Conservation (phyloP, 257 asterid genomes). For the Sherardia arvensis region DNA sequence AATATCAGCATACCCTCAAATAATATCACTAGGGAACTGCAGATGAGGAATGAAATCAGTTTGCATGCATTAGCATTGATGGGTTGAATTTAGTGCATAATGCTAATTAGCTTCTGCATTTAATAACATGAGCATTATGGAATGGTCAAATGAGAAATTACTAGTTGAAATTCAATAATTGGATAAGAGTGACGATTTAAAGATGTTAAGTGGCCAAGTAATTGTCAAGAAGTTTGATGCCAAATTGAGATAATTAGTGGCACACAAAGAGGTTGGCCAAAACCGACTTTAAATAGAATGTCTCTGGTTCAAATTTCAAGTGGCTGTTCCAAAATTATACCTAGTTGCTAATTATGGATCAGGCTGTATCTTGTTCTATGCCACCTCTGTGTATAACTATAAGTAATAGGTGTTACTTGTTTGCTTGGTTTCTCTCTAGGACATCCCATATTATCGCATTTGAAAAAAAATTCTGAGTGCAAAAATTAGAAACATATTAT, state of each 20-base stretch:
- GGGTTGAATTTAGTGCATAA: background rate
- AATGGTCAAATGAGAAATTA: background rate
- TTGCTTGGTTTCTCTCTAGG: background rate
- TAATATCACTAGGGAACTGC: background rate
- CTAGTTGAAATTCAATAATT: no score
- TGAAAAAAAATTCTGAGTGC: background rate
- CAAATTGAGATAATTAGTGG: no score
- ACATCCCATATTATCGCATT: background rate
- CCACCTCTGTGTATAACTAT: background rate
- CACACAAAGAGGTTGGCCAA: no score
- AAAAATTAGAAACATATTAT: background rate
- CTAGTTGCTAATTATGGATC: background rate
- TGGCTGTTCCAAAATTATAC: background rate
- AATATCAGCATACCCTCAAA: background rate
- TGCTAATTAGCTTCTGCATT: background rate
- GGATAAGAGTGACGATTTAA: background rate
- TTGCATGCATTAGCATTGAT: background rate
- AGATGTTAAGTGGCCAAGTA: no score
- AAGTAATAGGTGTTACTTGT: background rate
- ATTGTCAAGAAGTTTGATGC: no score
- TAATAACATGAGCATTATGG: background rate
- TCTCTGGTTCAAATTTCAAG: background rate
- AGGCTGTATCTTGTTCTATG: background rate
- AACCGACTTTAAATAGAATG: background rate
- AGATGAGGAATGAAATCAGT: background rate